phyloP scores from a whole-genome alignment of 768 basidiomycete genomes.

The Antrodiella citrinella region DNA sequence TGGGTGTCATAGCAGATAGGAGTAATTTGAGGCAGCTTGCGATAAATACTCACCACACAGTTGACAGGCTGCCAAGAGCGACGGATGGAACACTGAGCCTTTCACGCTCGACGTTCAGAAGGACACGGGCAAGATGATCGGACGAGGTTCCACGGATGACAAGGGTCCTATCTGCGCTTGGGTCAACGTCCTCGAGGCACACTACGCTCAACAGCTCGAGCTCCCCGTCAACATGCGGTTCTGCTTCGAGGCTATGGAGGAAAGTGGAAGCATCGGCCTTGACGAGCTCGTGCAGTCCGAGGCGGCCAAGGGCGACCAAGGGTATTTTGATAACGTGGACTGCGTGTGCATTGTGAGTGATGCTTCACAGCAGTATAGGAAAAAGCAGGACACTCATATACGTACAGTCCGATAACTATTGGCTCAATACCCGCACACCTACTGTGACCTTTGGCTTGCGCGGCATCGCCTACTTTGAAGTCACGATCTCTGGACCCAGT shows the following conservation, averaged over 20 bases:
- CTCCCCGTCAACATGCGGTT: slow-evolving; percentile 86
- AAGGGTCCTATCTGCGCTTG: slow-evolving; percentile 87
- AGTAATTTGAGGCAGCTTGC: neutral
- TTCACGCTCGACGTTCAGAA: slow-evolving; percentile 59
- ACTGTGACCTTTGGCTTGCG: slow-evolving; percentile 84
- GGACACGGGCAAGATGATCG: slow-evolving; percentile 57
- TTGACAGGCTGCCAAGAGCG: slow-evolving; percentile 37
- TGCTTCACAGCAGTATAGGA: neutral
- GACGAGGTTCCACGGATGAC: slow-evolving; percentile 85
- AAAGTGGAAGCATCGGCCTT: slow-evolving; percentile 84
- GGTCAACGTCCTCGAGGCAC: slow-evolving; percentile 86
- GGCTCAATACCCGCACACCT: slow-evolving; percentile 79
- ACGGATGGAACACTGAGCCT: slow-evolving; percentile 87
- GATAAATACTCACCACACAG: neutral
- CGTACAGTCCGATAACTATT: slow-evolving; percentile 83
- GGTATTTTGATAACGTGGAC: slow-evolving; percentile 84
- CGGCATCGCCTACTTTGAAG: slow-evolving; percentile 80
- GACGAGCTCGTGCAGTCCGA: slow-evolving; percentile 81
- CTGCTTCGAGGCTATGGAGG: slow-evolving; percentile 98
- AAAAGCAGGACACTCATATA: neutral
- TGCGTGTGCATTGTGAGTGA: slow-evolving; percentile 82
- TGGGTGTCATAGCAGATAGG: too few relatives aligned
- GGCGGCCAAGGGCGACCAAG: slow-evolving; percentile 49
- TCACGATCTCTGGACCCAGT: slow-evolving; percentile 75
- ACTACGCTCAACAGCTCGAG: slow-evolving; percentile 51